A percentile compares a stretch with the other conserved stretches of the same genome.
Conservation (phyloP, 768 basidiomycete genomes). For the Pleurotus tuber-regium region DNA sequence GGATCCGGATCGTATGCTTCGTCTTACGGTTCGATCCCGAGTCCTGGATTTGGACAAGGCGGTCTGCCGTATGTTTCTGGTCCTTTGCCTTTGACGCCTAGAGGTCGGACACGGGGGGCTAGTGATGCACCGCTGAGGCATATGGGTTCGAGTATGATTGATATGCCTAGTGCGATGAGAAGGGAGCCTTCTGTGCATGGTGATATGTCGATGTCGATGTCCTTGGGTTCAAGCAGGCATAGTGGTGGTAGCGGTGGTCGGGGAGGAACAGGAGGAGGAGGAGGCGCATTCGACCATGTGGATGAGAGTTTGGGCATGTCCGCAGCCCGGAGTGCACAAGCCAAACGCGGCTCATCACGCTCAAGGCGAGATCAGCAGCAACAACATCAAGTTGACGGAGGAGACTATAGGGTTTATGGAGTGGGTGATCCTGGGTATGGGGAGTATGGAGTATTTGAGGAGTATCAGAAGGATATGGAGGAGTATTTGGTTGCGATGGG, state of each 20-base stretch:
- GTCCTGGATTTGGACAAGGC: slow-evolving; percentile 1
- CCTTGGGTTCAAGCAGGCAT: neutral
- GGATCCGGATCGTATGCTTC: too few relatives aligned
- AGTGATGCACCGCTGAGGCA: slow-evolving; percentile 2
- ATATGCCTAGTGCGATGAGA: slow-evolving; percentile 7
- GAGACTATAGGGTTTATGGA: neutral
- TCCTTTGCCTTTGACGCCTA: slow-evolving; percentile 3
- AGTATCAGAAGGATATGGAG: neutral
- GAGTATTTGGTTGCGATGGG: slow-evolving; percentile 2
- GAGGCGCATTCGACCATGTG: neutral
- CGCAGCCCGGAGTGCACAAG: slow-evolving; percentile 5
- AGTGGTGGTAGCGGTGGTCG: slow-evolving; percentile 4
- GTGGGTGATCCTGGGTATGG: neutral
- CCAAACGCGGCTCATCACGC: slow-evolving; percentile 4
- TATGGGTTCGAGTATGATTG: slow-evolving; percentile 1
- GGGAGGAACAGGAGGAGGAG: too few relatives aligned
- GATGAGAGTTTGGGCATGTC: slow-evolving; percentile 9
- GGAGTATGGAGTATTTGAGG: neutral
- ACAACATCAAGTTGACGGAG: neutral
- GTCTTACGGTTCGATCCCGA: slow-evolving; percentile 1
- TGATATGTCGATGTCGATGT: neutral
- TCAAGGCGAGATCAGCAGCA: slow-evolving; percentile 3
- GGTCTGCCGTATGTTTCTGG: slow-evolving; percentile 8
- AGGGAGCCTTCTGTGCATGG: slow-evolving; percentile 1
- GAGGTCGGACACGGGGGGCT: slow-evolving; percentile 1